Base-by-base conservation (phyloP, 331 rosid species). In the Rosa hybrid region DNA sequence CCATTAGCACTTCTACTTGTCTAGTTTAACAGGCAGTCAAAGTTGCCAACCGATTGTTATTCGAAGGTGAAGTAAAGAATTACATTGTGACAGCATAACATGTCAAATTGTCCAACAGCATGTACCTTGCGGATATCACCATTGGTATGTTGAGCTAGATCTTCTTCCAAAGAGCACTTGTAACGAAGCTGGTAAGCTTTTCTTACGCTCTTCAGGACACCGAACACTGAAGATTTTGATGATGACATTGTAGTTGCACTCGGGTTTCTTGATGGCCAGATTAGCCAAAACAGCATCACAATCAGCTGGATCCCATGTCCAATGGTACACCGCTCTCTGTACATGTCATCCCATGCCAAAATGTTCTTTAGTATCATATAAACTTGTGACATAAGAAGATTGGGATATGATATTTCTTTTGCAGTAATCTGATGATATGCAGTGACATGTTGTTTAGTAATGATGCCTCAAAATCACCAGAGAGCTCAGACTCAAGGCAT, bases 271-370 rank as follows among this genome's bases (percentile, higher is more conserved):
- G 0, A 90, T 57, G 39, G 97, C 98, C 67, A 86, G 84, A 38
- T 94, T 78, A 7, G 90, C 92, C 81, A 94, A 59, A 12, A 91
- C 86, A 0, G 97, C 97, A n/a, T 90, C 89, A 57, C 98, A 82
- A 60, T 94, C 97, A 17, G 76, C 84, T 4, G 97, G 93, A 42
- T 91, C 98, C 81, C 88, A 74, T n/a, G 85, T 85, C 98, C 96
- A 94, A n/a, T 94, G 88, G 70, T 88, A 91, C 87, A 94, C 81
- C 1, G 97, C 97, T 88, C 48, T 94, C 98, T 94, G 2, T 76
- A 50, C 45, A 2, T 48, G 10, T n/a, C 20, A 53, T 34, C 34
- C 49, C 46, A 54, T 59, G 34, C 25, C 34, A 30, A 30, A 30
- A 30, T 30, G 34, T 30, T 30, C 34, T 30, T 30, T 30, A 30